Base-by-base conservation (phyloP, 306 rosid species). In the Prunus mume region DNA sequence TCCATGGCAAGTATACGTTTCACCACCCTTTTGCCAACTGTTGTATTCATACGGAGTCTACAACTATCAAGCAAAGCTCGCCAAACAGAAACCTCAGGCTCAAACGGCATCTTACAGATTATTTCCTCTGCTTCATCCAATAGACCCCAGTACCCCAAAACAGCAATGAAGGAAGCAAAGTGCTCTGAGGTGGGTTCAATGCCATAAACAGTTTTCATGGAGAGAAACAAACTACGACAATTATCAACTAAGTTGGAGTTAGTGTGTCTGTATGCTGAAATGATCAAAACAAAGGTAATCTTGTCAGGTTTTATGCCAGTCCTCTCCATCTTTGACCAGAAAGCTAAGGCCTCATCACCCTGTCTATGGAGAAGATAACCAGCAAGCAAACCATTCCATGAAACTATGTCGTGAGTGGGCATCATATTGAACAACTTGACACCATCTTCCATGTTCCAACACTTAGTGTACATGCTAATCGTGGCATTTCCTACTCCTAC, bases 71-170 rank as follows among this genome's bases (percentile, higher is more conserved):
- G 97, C 89, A 94, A 85, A 67, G 96, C 85, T 9, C 97, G 93
- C 98, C 96, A 91, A 79, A 89, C 90, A 51, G 81, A 58, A 70
- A 85, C 75, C 1, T 85, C 80, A 17, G 93, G 95, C 83, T 90
- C 77, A 64, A 86, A 87, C 62, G 96, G 88, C 82, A 89, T 88
- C 41, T 79, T 81, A 65, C 63, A 54, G 83, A 92, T 82, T 9
- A 80, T 81, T 84, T 92, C 88, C 83, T 89, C 86, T 69, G 97
- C 98, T 83, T 92, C 96, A 86, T 90, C 90, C 80, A 92, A 77
- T 12, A 81, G 82, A 71, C 91, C 96, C 96, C 97, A 92, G 46
- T 85, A 86, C 73, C 97, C 97, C 86, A 94, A 89, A 79, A 94
- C 98, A 71, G 88, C 82, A 65, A 92, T 72, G 66, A 90, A 92